Percentiles rank a stretch among this genome's conserved stretches.
These are phyloP conservation scores for Lipomyces sp. DNA, from an alignment of 805 yeast genomes.

Conservation along the genomic window DNA sequence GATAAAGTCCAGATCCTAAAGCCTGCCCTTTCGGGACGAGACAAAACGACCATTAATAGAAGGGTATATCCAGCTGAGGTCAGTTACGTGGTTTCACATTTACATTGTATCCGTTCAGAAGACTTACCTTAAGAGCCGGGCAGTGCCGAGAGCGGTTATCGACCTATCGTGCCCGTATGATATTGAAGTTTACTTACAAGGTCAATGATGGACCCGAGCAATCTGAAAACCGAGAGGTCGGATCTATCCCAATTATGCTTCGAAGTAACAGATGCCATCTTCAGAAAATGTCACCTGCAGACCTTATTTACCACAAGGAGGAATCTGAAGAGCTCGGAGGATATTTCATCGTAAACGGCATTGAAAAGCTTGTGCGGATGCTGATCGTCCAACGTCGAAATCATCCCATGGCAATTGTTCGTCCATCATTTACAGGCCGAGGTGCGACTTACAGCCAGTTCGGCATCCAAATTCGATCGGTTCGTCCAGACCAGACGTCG, in stretches of 20 bases:
- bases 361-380: conserved; percentile 95
- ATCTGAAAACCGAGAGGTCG: conserved; percentile 81
- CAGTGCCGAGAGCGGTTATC: conserved; percentile 81
- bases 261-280: conserved; percentile 89
- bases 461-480: conserved; percentile 93
- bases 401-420: conserved; percentile 95
- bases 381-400: conserved; percentile 95
- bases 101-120: background rate
- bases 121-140: background rate
- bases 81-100: background rate
- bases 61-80: conserved; percentile 72
- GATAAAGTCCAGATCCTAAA: conserved; percentile 84
- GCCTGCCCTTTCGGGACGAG: conserved; percentile 72
- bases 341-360: conserved; percentile 92
- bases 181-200: conserved; percentile 77
- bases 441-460: conserved; percentile 84
- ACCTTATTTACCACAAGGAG: conserved; percentile 74
- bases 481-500: conserved; percentile 95
- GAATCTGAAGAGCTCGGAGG: conserved; percentile 97
- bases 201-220: conserved; percentile 85
- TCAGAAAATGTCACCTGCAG: conserved; percentile 75
- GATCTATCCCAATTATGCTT: conserved; percentile 88
- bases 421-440: conserved; percentile 92
- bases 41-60: conserved; percentile 72
- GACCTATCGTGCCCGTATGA: conserved; percentile 73